Evolutionary conservation across 2,329 filamentous ascomycete species (phyloP).

Genomic region (Pseudogymnoascus sp.): DNA sequence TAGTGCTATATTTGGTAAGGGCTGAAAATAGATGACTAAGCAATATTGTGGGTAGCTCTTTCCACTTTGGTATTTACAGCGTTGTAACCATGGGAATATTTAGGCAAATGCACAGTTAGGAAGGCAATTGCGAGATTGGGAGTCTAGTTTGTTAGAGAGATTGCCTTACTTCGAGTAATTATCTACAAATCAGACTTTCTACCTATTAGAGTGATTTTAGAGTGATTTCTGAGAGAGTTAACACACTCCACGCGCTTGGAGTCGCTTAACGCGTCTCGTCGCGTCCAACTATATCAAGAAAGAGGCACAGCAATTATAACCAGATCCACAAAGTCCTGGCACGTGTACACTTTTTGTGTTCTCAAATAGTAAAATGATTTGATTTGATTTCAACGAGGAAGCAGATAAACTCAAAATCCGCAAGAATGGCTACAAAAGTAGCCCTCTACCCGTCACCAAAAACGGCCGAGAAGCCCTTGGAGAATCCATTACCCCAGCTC

Average conservation of each 20-base stretch:
- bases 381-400: neutral
- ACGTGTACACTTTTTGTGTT: neutral
- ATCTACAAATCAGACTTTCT: neutral
- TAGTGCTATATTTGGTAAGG: neutral
- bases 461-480: neutral
- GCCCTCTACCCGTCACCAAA: neutral
- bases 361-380: neutral
- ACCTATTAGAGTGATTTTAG: neutral
- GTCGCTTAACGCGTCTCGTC: slow-evolving; percentile 3
- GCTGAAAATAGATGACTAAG: neutral
- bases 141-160: neutral
- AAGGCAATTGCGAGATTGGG: neutral
- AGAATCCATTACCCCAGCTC: slow-evolving; percentile 62
- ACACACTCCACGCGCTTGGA: neutral
- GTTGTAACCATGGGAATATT: neutral
- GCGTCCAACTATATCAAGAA: slow-evolving; percentile 1
- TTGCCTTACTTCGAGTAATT: neutral
- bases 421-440: neutral
- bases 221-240: neutral
- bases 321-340: neutral
- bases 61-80: neutral
- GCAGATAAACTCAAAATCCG: neutral
- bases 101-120: neutral
- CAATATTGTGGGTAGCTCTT: neutral
- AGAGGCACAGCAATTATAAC: neutral